Conservation (phyloP, 2,329 filamentous ascomycete genomes). For the Paraphoma sp. region DNA sequence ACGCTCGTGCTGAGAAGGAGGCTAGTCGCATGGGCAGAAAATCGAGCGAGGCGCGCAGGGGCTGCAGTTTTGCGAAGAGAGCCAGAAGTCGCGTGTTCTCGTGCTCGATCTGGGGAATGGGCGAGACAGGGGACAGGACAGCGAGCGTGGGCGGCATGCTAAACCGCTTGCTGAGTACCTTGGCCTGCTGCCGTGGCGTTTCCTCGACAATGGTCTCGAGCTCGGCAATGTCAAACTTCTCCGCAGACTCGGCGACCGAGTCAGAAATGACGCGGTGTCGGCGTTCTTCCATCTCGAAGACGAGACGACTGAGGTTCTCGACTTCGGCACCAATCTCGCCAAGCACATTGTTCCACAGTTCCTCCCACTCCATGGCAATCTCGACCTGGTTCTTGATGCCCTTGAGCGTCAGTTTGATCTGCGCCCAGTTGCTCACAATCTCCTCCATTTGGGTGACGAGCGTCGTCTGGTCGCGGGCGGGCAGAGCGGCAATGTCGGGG, state of each 20-base stretch:
- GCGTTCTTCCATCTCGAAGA: constrained; percentile 98
- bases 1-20: constrained; percentile 81
- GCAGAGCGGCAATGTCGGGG: constrained; percentile 74
- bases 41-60: constrained; percentile 87
- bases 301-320: constrained; percentile 77
- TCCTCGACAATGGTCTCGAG: constrained; percentile 94
- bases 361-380: constrained; percentile 98
- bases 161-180: constrained; percentile 67
- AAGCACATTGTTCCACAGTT: constrained; percentile 91
- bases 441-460: constrained; percentile 89
- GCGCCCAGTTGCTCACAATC: constrained; percentile 83
- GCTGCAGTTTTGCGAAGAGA: constrained; percentile 94
- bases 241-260: constrained; percentile 67
- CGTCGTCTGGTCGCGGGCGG: constrained; percentile 72
- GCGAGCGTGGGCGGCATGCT: constrained; percentile 68
- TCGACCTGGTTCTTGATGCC: constrained; percentile 90
- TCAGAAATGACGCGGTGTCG: constrained; percentile 75
- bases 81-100: constrained; percentile 90
- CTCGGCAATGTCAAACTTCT: constrained; percentile 79
- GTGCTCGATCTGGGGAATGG: constrained; percentile 64
- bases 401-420: constrained; percentile 78
- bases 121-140: constrained; percentile 66
- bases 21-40: constrained; percentile 95
- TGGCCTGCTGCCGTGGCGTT: constrained; percentile 65
- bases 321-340: constrained; percentile 92